Evolutionary conservation across 2,329 filamentous ascomycete genomes (phyloP).

Genomic region (Sporothrix luriei): DNA sequence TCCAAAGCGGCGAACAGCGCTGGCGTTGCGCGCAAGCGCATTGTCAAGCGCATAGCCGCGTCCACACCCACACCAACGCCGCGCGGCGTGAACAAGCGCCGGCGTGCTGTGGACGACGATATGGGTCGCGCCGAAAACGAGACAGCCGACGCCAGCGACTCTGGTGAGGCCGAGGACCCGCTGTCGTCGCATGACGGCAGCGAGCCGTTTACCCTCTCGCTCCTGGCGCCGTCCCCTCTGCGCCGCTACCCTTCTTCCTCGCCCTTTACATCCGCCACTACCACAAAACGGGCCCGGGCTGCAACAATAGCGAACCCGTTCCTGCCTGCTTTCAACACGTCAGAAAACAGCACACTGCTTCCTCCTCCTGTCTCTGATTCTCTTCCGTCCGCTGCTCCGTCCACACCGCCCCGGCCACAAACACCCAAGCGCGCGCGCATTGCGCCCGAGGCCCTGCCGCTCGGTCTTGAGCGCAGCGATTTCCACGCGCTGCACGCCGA

Average conservation of each 20-base stretch:
- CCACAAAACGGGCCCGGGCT: conserved; percentile 24
- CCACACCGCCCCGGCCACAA: conserved; percentile 45
- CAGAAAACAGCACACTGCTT: neutral
- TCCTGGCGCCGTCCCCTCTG: conserved; percentile 29
- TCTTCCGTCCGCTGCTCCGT: conserved; percentile 1
- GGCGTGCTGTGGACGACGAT: conserved; percentile 53
- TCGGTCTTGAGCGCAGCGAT: conserved; percentile 61
- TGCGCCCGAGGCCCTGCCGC: conserved; percentile 61
- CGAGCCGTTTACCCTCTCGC: conserved; percentile 22
- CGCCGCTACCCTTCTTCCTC: conserved; percentile 26
- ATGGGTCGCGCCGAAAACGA: conserved; percentile 50
- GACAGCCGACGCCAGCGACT: conserved; percentile 40
- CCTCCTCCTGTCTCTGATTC: conserved; percentile 4
- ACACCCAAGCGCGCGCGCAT: conserved; percentile 65
- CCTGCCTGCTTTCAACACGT: conserved; percentile 10
- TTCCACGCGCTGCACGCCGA: conserved; percentile 55
- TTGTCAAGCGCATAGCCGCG: conserved; percentile 52
- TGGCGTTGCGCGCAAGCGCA: conserved; percentile 48
- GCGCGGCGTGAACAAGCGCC: conserved; percentile 57
- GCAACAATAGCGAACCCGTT: conserved; percentile 19
- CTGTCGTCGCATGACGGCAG: neutral
- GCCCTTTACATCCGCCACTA: neutral
- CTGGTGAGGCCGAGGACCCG: conserved; percentile 35
- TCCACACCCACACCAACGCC: conserved; percentile 39
- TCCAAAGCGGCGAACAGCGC: conserved; percentile 34